Base-by-base conservation (phyloP, 768 basidiomycete genomes). In the Tephrocybe sp. region DNA sequence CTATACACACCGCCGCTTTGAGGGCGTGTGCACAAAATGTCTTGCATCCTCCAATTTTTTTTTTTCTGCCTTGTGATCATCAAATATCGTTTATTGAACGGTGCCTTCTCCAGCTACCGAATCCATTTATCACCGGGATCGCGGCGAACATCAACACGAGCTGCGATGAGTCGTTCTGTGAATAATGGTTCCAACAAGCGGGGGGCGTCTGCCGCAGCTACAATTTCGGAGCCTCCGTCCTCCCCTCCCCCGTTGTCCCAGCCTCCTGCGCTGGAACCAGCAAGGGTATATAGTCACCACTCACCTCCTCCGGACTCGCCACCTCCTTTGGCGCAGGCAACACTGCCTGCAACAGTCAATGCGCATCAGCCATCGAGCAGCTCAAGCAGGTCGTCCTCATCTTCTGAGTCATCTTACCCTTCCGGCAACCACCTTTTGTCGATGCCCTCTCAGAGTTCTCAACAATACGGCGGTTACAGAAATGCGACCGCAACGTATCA, bases 61-160 rank as follows among this genome's bases (percentile, higher is more conserved):
- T 11, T 42, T 26, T 24, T n/a, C 27, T 18, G 7, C 21, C 30
- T 42, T 19, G 21, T 26, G n/a, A 18, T 27, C 16, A 27, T 34
- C 13, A 26, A 22, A n/a, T n/a, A n/a, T 34, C 19, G 13, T 27
- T 15, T 51, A 27, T 30, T 57, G 32, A 56, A 16, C 15, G 19
- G 31, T 25, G 15, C 12, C 32, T 21, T 43, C 4, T 36, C 1
- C 60, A 90, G 88, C 58, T 90, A 89, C 60, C 84, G 87, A 16
- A 89, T 90, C 55, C 88, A 90, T 61, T 73, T 90, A 18, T 89
- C 88, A 1, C 89, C 89, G 0, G 86, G 89, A 42, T 90, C 88
- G 0, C 78, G 88, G 25, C 70, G 88, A 40, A 82, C 75, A 60
- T 83, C 86, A 0, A 78, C 82, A 1, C 77, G 86, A 32, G 78